phyloP scores from a whole-genome alignment of 805 yeast species.

The Torulaspora indica region DNA sequence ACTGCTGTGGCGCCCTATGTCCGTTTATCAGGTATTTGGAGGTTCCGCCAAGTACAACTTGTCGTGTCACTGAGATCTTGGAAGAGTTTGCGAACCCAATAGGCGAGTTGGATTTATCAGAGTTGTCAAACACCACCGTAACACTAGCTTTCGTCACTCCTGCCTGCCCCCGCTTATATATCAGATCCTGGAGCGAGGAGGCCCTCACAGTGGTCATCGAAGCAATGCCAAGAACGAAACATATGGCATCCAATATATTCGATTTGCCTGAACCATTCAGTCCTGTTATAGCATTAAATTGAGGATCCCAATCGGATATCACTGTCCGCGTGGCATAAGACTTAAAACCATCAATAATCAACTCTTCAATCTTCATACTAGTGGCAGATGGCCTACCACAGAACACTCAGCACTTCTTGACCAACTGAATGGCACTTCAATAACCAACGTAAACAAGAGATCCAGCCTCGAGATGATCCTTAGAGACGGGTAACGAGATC shows the following conservation, averaged over 20 bases:
- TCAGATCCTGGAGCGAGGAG: constrained; percentile 84
- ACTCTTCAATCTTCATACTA: constrained; percentile 86
- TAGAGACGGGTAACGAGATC: neutral
- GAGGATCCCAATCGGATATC: constrained; percentile 91
- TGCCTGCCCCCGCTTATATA: constrained; percentile 96
- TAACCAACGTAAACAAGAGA: neutral
- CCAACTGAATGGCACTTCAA: neutral
- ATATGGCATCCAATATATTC: constrained; percentile 91
- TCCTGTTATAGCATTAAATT: constrained; percentile 97
- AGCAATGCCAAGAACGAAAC: constrained; percentile 95
- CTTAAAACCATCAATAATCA: constrained; percentile 95
- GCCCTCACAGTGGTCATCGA: constrained; percentile 96
- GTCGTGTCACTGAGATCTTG: constrained; percentile 87
- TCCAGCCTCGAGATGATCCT: neutral
- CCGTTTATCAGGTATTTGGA: constrained; percentile 92
- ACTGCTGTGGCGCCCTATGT: constrained; percentile 91
- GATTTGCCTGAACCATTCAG: constrained; percentile 97
- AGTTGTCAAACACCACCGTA: constrained; percentile 88
- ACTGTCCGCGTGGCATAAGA: constrained; percentile 96
- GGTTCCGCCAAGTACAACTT: constrained; percentile 83
- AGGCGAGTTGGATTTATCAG: constrained; percentile 72
- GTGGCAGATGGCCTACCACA: neutral
- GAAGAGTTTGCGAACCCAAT: constrained; percentile 76
- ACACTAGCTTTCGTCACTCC: constrained; percentile 97
- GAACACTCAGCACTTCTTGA: neutral